phyloP scores from a whole-genome alignment of 164 flowering plant genomes.

The Amborella trichopoda region DNA sequence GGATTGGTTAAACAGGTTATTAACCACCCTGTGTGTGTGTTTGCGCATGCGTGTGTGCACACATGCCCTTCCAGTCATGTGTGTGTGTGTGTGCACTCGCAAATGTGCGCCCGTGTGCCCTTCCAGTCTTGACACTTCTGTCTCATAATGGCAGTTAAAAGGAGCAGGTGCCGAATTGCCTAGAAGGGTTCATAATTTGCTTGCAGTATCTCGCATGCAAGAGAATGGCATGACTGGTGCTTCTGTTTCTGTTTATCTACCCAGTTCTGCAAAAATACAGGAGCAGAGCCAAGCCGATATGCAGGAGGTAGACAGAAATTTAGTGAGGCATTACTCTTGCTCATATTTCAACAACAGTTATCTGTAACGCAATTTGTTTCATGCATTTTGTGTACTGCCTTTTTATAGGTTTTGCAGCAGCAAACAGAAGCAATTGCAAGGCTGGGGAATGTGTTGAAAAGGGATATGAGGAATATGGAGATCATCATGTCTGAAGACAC shows the following conservation, averaged over 20 bases:
- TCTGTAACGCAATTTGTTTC: too few species aligned
- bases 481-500: slow-evolving; percentile 85
- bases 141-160: slow-evolving; percentile 67
- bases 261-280: slow-evolving; percentile 82
- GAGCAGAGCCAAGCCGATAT: slow-evolving; percentile 84
- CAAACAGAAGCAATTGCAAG: slow-evolving; percentile 91
- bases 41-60: too few species aligned
- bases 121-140: too few species aligned
- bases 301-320: slow-evolving; percentile 76
- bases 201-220: slow-evolving; percentile 61
- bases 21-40: too few species aligned
- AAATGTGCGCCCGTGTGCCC: too few species aligned
- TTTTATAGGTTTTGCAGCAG: slow-evolving; percentile 73
- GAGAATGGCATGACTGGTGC: slow-evolving; percentile 50
- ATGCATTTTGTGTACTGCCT: background rate
- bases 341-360: too few species aligned
- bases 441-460: slow-evolving; percentile 81
- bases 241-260: slow-evolving; percentile 55
- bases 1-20: slow-evolving; percentile 72
- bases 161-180: slow-evolving; percentile 96
- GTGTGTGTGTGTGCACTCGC: too few species aligned
- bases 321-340: too few species aligned
- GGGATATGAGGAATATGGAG: slow-evolving; percentile 78
- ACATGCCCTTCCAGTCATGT: too few species aligned
- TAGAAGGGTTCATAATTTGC: slow-evolving; percentile 82